These are phyloP conservation scores for Striga asiatica DNA, from an alignment of 257 asterid species.

Conservation along the genomic window DNA sequence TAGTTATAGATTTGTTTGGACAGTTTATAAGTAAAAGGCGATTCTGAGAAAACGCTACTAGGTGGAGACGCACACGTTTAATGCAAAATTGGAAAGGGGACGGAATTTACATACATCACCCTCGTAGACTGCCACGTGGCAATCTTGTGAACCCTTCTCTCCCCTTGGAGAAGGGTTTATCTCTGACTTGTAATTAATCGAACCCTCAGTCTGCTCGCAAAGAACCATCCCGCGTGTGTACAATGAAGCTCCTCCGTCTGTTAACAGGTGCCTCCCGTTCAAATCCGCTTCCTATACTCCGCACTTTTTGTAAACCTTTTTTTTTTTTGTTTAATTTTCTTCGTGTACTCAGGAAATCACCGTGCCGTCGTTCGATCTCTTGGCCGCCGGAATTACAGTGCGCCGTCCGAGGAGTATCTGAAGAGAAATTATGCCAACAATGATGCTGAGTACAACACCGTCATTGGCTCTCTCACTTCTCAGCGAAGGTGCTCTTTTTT, in stretches of 20 bases:
- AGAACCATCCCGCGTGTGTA: too few relatives aligned
- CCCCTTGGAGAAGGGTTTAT: slow-evolving; percentile 28
- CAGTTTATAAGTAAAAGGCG: too few relatives aligned
- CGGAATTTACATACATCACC: too few relatives aligned
- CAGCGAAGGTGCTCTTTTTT: slow-evolving; percentile 46
- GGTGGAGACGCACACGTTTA: too few relatives aligned
- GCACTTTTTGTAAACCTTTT: not conserved
- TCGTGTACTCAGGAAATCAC: slow-evolving; percentile 34
- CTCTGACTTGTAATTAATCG: too few relatives aligned
- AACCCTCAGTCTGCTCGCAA: slow-evolving; percentile 5
- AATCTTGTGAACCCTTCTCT: not conserved
- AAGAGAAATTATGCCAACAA: slow-evolving; percentile 75
- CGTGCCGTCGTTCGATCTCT: slow-evolving; percentile 34
- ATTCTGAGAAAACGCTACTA: too few relatives aligned
- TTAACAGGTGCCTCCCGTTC: slow-evolving; percentile 30
- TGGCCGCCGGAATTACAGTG: slow-evolving; percentile 59
- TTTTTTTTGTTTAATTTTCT: not conserved
- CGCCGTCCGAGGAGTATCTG: slow-evolving; percentile 48
- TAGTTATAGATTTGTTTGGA: too few relatives aligned
- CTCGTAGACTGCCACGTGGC: slow-evolving; percentile 14
- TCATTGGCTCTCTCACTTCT: slow-evolving; percentile 51
- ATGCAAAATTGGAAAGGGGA: too few relatives aligned
- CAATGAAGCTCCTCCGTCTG: slow-evolving; percentile 51
- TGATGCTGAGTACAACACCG: slow-evolving; percentile 74
- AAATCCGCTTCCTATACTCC: not conserved